Evolutionary conservation across 2,329 filamentous ascomycete genomes (phyloP).

Genomic region (Magnaporthiopsis incrustans): DNA sequence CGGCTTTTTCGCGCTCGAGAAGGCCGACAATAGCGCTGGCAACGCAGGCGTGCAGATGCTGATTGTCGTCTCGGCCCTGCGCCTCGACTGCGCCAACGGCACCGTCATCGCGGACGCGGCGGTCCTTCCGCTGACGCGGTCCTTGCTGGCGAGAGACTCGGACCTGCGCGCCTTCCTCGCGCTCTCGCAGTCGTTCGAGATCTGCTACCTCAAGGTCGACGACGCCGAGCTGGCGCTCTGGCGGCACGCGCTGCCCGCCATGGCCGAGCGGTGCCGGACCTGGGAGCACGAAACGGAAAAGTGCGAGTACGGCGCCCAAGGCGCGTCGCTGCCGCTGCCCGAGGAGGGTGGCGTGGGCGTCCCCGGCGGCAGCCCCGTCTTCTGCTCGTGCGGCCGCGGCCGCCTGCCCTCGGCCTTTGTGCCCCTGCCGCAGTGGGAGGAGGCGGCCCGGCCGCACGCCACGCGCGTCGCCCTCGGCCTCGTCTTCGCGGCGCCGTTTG

Average conservation of each 20-base stretch:
- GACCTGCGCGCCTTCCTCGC: conserved; percentile 31
- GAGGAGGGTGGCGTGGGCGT: conserved; percentile 21
- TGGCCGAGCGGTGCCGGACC: conserved; percentile 40
- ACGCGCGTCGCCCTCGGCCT: conserved; percentile 53
- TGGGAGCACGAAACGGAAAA: conserved; percentile 29
- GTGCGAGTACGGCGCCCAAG: conserved; percentile 34
- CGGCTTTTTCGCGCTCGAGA: conserved; percentile 33
- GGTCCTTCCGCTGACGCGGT: conserved; percentile 32
- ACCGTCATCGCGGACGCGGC: conserved; percentile 39
- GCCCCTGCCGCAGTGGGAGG: conserved; percentile 34
- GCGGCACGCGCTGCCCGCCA: conserved; percentile 34
- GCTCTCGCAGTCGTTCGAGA: conserved; percentile 26
- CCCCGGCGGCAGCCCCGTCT: conserved; percentile 16
- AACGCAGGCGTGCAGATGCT: conserved; percentile 31
- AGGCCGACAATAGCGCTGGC: conserved; percentile 16
- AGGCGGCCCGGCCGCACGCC: conserved; percentile 29
- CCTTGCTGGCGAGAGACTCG: conserved; percentile 21
- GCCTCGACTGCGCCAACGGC: conserved; percentile 33
- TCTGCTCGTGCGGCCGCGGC: conserved; percentile 40
- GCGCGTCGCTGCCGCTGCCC: conserved; percentile 29
- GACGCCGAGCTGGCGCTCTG: conserved; percentile 51
- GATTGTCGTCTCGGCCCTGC: conserved; percentile 33
- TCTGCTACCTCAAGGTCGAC: conserved; percentile 29
- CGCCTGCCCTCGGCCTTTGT: conserved; percentile 31
- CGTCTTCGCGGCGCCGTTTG: conserved; percentile 34